Evolutionary conservation across 2,329 filamentous ascomycete genomes (phyloP).

Genomic region (Alternaria tenuissima): DNA sequence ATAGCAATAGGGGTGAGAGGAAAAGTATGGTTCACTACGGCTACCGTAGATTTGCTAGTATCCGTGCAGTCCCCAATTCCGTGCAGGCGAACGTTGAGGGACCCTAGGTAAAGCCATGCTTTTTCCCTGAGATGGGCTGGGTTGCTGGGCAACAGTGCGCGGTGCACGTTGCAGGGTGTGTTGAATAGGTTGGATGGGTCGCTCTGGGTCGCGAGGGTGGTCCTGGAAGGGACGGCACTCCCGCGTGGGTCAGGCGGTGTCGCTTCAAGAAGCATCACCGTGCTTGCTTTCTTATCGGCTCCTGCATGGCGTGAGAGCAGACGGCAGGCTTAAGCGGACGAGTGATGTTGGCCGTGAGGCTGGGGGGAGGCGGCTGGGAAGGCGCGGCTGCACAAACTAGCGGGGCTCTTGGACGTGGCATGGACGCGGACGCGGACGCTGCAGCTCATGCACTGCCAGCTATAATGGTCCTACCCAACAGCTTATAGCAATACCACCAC

Average conservation of each 20-base stretch:
- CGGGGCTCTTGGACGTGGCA: neutral
- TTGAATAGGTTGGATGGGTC: neutral
- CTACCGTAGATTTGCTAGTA: neutral
- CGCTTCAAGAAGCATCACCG: neutral
- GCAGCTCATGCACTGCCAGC: neutral
- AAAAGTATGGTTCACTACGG: neutral
- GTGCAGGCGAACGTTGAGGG: neutral
- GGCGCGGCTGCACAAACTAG: constrained; percentile 15
- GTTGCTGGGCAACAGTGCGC: constrained; percentile 17
- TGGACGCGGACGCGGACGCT: too few species aligned
- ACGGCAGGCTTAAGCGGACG: neutral
- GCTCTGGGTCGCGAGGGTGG: neutral
- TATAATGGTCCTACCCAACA: constrained; percentile 7
- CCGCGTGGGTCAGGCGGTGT: neutral
- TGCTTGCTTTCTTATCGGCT: neutral
- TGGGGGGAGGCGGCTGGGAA: constrained; percentile 15
- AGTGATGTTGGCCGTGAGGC: constrained; percentile 6
- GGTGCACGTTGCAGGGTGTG: neutral
- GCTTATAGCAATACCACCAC: neutral
- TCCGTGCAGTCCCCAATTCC: neutral
- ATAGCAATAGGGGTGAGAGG: neutral
- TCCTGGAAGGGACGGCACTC: neutral
- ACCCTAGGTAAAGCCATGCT: neutral
- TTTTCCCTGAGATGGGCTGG: neutral
- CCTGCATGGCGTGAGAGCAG: constrained; percentile 1